Evolutionary conservation across 805 yeast species (phyloP).

Genomic region (Suhomyces sp.): DNA sequence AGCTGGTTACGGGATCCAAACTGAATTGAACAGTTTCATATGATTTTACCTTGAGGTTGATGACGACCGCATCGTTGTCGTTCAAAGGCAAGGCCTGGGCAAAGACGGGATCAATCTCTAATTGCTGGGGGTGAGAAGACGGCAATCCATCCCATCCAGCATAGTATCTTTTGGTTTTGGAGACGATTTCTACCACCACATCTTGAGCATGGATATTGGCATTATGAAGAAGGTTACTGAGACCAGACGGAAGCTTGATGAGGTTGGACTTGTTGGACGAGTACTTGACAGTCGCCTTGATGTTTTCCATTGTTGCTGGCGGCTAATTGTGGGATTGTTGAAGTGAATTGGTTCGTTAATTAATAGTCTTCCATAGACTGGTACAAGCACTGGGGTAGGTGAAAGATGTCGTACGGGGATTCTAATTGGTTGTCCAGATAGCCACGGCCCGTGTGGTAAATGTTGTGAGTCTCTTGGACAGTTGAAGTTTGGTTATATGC

Average conservation of each 20-base stretch:
- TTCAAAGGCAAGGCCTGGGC: conserved; percentile 51
- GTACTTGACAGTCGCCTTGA: conserved; percentile 26
- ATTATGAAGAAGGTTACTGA: conserved; percentile 46
- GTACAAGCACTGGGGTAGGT: too few species aligned
- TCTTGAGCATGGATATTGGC: conserved; percentile 59
- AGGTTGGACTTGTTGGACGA: conserved; percentile 47
- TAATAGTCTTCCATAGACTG: too few species aligned
- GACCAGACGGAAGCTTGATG: conserved; percentile 52
- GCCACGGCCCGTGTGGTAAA: too few species aligned
- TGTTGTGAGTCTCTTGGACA: too few species aligned
- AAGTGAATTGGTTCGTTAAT: too few species aligned
- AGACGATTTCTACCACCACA: conserved; percentile 51
- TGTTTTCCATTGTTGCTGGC: conserved; percentile 42
- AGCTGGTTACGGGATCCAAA: conserved; percentile 71
- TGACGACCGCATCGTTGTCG: conserved; percentile 38
- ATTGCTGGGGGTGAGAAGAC: conserved; percentile 23
- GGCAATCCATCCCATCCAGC: conserved; percentile 72
- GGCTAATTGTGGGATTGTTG: too few species aligned
- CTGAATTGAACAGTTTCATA: conserved; percentile 61
- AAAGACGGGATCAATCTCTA: conserved; percentile 70
- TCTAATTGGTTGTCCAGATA: too few species aligned
- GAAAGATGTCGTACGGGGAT: too few species aligned
- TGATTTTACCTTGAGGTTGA: conserved; percentile 48
- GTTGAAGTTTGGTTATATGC: too few species aligned
- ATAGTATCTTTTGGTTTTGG: conserved; percentile 28